phyloP scores from a whole-genome alignment of 768 basidiomycete species.

The Lactarius evosmus region DNA sequence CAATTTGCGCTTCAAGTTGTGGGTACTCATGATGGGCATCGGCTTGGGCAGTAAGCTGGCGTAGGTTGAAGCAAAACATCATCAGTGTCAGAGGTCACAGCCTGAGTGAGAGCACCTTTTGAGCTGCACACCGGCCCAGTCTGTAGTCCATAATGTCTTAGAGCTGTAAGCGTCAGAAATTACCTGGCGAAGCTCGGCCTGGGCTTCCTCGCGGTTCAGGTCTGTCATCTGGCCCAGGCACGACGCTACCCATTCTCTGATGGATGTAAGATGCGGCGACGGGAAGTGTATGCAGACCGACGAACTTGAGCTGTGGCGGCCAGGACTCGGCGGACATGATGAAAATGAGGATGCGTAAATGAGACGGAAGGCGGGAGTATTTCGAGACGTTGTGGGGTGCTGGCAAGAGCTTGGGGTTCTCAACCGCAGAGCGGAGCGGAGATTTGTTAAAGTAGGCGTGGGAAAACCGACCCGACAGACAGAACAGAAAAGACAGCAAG shows the following conservation, averaged over 20 bases:
- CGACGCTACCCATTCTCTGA: slow-evolving; percentile 92
- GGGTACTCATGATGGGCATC: slow-evolving; percentile 38
- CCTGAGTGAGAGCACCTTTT: slow-evolving; percentile 57
- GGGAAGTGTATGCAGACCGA: slow-evolving; percentile 4
- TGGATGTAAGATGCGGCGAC: slow-evolving; percentile 26
- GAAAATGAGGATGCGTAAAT: background rate
- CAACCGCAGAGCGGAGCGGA: background rate
- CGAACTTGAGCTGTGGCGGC: slow-evolving; percentile 78
- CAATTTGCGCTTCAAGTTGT: slow-evolving; percentile 68
- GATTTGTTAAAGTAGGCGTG: slow-evolving; percentile 6
- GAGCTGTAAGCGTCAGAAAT: slow-evolving; percentile 89
- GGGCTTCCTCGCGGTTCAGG: slow-evolving; percentile 80
- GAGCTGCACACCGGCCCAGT: slow-evolving; percentile 87
- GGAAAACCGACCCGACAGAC: slow-evolving; percentile 1
- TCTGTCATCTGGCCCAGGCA: slow-evolving; percentile 91
- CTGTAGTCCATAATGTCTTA: slow-evolving; percentile 86
- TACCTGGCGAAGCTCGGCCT: slow-evolving; percentile 93
- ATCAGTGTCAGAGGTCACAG: background rate
- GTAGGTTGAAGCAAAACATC: slow-evolving; percentile 9
- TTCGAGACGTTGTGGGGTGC: background rate
- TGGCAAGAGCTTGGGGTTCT: slow-evolving; percentile 2
- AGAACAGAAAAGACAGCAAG: background rate
- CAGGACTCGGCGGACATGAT: slow-evolving; percentile 74
- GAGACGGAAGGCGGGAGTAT: background rate
- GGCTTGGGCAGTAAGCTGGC: slow-evolving; percentile 61